Base-by-base conservation (phyloP, 495 filamentous ascomycete genomes). In the Aspergillus bridgeri region DNA sequence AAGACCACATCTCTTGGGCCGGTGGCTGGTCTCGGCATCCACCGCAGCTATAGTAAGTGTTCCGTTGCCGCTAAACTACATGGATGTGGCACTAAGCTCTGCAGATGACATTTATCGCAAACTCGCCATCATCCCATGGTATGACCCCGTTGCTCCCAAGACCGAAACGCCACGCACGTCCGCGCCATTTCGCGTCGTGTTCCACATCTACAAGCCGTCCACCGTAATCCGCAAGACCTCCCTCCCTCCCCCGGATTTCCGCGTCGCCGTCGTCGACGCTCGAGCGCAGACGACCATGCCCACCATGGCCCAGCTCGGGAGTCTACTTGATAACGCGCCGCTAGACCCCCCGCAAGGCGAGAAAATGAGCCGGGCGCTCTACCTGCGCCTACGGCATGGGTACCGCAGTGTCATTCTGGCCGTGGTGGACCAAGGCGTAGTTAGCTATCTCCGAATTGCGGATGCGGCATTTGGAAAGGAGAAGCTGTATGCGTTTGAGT, bases 401-500 rank as follows among this genome's bases (percentile, higher is more conserved):
- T 87, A 89, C 66, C 81, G 91, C 57, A 91, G 89, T 68, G 90
- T 91, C 6, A 75, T 96, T 49, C 63, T 98, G 18, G 94, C 92
- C 0, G 83, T 98, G 5, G 90, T 96, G 8, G 94, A 98, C 65
- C 81, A 90, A 55, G 94, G 94, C 0, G 79, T 98, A 25, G 87
- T 91, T 27, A 97, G 92, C 66, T 98, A 90, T 68, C 71, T 96
- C 49, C 81, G 89, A 38, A 74, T 96, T 53, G 85, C 78, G 7
- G 92, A 97, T 73, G 86, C 85, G 11, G 87, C 82, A 13, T 96
- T 97, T 72, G 86, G 80, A 22, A 84, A 83, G 58, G 92, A 95
- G 71, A 82, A 72, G 71, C 51, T 96, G 18, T 92, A 82, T 63
- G 48, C 53, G 6, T 62, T 65, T 59, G 58, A 56, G 51, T 58